Conservation (phyloP, 331 rosid genomes). For the Dryas integrifolia region DNA sequence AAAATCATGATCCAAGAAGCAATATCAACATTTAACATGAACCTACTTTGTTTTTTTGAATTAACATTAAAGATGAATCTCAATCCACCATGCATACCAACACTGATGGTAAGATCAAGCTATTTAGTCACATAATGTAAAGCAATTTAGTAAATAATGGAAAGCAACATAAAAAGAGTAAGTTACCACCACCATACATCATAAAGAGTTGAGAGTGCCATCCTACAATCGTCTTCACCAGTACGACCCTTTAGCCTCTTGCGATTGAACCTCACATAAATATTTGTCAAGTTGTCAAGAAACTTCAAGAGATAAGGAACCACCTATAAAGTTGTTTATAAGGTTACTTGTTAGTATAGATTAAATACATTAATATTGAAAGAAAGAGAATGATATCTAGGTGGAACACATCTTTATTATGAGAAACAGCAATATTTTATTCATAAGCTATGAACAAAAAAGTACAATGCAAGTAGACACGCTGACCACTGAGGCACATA, state of each 20-base stretch:
- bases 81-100: background rate
- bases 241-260: conserved; percentile 98
- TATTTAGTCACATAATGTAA: background rate
- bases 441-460: background rate
- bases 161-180: background rate
- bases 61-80: background rate
- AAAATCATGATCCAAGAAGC: background rate
- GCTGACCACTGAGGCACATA: background rate
- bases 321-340: conserved; percentile 50
- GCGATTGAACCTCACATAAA: conserved; percentile 91
- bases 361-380: background rate
- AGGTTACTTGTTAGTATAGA: background rate
- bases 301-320: conserved; percentile 93
- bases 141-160: background rate
- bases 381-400: background rate
- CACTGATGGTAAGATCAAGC: background rate
- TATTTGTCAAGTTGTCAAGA: conserved; percentile 90
- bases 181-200: conserved; percentile 50
- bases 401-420: background rate
- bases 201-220: conserved; percentile 86
- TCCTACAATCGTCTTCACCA: conserved; percentile 88
- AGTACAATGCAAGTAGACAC: background rate
- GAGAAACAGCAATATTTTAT: background rate
- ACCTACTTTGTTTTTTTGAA: too few species aligned
- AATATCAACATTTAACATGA: background rate